phyloP scores from a whole-genome alignment of 2,329 filamentous ascomycete genomes.

The Ascochyta rabiei region DNA sequence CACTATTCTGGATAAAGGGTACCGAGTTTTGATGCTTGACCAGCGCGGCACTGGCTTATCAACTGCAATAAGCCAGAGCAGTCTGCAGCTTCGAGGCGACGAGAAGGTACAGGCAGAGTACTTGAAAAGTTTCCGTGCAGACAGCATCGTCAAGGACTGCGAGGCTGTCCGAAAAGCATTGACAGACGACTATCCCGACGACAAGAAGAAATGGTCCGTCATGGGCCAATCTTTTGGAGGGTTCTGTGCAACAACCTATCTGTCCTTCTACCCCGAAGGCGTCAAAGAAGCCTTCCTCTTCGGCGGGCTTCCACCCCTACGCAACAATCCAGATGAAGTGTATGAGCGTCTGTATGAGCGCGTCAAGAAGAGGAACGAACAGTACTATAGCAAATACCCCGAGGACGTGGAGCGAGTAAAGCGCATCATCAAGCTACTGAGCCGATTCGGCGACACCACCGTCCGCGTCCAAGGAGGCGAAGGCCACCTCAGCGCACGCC shows the following conservation, averaged over 20 bases:
- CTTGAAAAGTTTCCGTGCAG: slow-evolving; percentile 82
- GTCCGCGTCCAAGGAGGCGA: slow-evolving; percentile 75
- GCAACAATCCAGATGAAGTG: slow-evolving; percentile 73
- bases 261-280: slow-evolving; percentile 78
- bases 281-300: slow-evolving; percentile 82
- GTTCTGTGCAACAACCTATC: slow-evolving; percentile 82
- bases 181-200: slow-evolving; percentile 70
- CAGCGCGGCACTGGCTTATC: slow-evolving; percentile 89
- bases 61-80: slow-evolving; percentile 76
- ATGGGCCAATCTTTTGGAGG: slow-evolving; percentile 94
- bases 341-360: slow-evolving; percentile 75
- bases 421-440: slow-evolving; percentile 69
- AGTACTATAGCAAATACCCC: slow-evolving; percentile 85
- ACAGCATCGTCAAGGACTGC: slow-evolving; percentile 87
- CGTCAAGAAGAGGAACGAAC: slow-evolving; percentile 72
- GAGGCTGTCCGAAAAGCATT: slow-evolving; percentile 82
- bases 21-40: slow-evolving; percentile 84
- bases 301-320: slow-evolving; percentile 81
- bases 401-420: slow-evolving; percentile 75
- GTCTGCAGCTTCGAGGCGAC: slow-evolving; percentile 67
- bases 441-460: slow-evolving; percentile 59
- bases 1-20: slow-evolving; percentile 75
- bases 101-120: slow-evolving; percentile 77
- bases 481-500: slow-evolving; percentile 67
- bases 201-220: slow-evolving; percentile 80